Conservation (phyloP, 306 rosid species). For the Pyrus communis region DNA sequence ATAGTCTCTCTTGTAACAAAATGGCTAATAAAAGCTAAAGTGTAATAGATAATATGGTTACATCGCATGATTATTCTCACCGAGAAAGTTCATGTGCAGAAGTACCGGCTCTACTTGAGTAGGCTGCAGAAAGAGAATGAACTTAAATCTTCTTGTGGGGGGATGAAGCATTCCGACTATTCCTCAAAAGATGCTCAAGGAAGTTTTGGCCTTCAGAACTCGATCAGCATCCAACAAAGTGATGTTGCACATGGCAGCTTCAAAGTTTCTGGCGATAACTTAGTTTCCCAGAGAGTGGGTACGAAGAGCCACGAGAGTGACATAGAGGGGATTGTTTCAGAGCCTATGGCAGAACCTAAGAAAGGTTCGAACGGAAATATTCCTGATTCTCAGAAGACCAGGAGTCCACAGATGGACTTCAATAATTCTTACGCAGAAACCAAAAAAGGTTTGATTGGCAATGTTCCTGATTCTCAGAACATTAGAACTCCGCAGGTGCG, state of each 20-base stretch:
- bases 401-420: slow-evolving; percentile 25
- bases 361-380: slow-evolving; percentile 24
- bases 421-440: slow-evolving; percentile 24
- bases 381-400: slow-evolving; percentile 29
- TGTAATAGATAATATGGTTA: slow-evolving; percentile 10
- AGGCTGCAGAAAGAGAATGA: slow-evolving; percentile 77
- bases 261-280: slow-evolving; percentile 36
- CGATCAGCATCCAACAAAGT: slow-evolving; percentile 31
- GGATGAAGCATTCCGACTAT: slow-evolving; percentile 53
- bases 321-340: slow-evolving; percentile 38
- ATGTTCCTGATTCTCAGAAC: slow-evolving; percentile 36
- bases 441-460: slow-evolving; percentile 25
- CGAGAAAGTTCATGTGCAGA: slow-evolving; percentile 45
- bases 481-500: slow-evolving; percentile 22
- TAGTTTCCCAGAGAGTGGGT: slow-evolving; percentile 33
- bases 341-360: slow-evolving; percentile 34
- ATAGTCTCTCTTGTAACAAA: not conserved
- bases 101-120: slow-evolving; percentile 89
- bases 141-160: slow-evolving; percentile 49
- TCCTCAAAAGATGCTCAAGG: slow-evolving; percentile 49
- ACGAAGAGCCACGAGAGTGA: slow-evolving; percentile 36
- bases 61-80: slow-evolving; percentile 11
- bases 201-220: slow-evolving; percentile 41
- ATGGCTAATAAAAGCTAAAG: not conserved
- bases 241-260: slow-evolving; percentile 50